Conservation (phyloP, 768 basidiomycete genomes). For the Tricholoma matsutake region DNA sequence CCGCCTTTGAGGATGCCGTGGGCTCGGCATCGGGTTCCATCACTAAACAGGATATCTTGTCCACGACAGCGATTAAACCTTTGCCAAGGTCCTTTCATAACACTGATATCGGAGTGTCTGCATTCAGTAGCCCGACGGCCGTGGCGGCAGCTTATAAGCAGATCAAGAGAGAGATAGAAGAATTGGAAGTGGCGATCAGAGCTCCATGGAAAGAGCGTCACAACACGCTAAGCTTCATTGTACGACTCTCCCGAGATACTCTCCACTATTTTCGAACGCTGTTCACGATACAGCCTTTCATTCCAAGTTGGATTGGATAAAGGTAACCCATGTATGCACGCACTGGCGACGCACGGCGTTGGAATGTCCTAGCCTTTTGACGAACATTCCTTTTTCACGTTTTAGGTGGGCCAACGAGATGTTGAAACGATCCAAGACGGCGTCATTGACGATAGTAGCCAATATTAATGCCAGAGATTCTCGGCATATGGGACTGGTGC, state of each 20-base stretch:
- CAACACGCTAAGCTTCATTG: constrained; percentile 3
- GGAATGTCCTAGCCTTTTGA: constrained; percentile 5
- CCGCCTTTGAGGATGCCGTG: too few species aligned
- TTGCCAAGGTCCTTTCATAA: background rate
- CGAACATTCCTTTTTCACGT: background rate
- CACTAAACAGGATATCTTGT: too few species aligned
- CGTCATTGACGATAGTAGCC: constrained; percentile 3
- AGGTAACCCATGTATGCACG: constrained; percentile 8
- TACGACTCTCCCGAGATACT: constrained; percentile 9
- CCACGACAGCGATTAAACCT: too few species aligned
- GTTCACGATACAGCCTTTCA: too few species aligned
- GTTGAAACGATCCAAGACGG: constrained; percentile 4
- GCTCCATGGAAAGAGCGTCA: constrained; percentile 2
- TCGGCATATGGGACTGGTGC: background rate
- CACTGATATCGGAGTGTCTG: background rate
- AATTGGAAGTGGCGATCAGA: background rate
- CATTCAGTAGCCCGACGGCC: background rate
- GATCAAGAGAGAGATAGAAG: background rate
- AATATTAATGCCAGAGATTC: background rate
- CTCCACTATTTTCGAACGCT: constrained; percentile 1
- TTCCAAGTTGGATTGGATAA: background rate
- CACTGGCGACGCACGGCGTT: constrained; percentile 9
- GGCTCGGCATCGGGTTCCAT: too few species aligned
- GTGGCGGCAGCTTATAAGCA: constrained; percentile 8
- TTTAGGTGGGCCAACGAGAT: constrained; percentile 1